phyloP scores from a whole-genome alignment of 345 rosid genomes.

The Kernera saxatilis region DNA sequence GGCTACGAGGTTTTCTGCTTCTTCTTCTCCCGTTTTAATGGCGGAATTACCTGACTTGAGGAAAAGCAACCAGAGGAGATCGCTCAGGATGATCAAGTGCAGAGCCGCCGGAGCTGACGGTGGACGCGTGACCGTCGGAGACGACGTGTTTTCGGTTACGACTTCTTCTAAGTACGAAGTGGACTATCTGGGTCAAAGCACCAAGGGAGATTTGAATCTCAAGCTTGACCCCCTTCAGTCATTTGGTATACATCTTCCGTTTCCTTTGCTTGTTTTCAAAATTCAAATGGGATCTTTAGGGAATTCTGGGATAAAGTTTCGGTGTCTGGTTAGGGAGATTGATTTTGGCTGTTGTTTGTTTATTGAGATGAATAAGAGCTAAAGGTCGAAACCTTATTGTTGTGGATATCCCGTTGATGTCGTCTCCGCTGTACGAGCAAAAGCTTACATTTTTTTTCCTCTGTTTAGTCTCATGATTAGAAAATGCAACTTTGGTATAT shows the following conservation, averaged over 20 bases:
- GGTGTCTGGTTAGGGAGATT: neutral
- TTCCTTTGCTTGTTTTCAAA: neutral
- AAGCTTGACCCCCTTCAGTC: slow-evolving; percentile 55
- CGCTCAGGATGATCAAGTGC: slow-evolving; percentile 30
- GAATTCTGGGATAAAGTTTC: neutral
- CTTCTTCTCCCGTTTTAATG: neutral
- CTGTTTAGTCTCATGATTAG: neutral
- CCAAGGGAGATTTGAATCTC: slow-evolving; percentile 91
- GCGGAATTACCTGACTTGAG: neutral
- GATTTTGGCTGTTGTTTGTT: neutral
- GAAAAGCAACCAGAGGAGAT: slow-evolving; percentile 9
- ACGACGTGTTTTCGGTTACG: slow-evolving; percentile 65
- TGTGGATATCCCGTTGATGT: neutral
- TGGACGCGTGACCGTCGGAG: slow-evolving; percentile 34
- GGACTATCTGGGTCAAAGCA: slow-evolving; percentile 94
- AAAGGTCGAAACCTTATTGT: neutral
- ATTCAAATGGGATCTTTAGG: neutral
- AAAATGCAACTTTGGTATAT: slow-evolving; percentile 10
- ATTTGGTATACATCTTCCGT: slow-evolving; percentile 14
- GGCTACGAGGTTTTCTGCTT: neutral
- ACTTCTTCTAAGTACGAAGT: slow-evolving; percentile 55
- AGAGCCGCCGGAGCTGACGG: slow-evolving; percentile 26
- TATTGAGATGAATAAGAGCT: neutral
- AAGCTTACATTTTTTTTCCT: slow-evolving; percentile 8
- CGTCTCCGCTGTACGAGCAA: neutral